Evolutionary conservation across 2,329 filamentous ascomycete genomes (phyloP), one percentile per base, ranked within the genome.

Genomic region (Colletotrichum tropicale): DNA sequence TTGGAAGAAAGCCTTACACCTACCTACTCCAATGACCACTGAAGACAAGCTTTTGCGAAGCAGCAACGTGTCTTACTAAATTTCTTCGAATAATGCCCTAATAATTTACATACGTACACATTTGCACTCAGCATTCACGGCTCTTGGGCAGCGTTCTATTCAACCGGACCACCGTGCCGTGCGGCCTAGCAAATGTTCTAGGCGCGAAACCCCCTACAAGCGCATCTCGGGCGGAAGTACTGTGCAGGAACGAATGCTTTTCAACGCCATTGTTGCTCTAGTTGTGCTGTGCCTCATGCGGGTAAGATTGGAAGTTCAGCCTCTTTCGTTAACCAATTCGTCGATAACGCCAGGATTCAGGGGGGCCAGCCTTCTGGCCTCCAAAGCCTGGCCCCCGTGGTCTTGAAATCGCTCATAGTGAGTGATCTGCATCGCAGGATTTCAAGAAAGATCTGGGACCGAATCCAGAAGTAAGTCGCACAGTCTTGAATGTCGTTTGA

Each of bases 101-200:
- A 10, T 10, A 13, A 12, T 21, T 0, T 2, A 7, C 9, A n/a
- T 4, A n/a, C 1, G 1, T 7, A 48, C 18, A 12, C 3, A 48
- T 48, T 18, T n/a, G 18, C 10, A 48, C 18, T 13, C n/a, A 21
- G 43, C 43, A 48, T n/a, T 48, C 43, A 48, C 0, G n/a, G 6
- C 43, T 48, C 43, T 48, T 3, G 43, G 10, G n/a, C n/a, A 48
- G 18, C 43, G 43, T 48, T 21, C 18, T 21, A 21, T 48, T 0
- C n/a, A 48, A 48, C n/a, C 18, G 43, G 43, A 48, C n/a, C n/a
- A 21, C n/a, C 9, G 43, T 48, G 43, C 43, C 43, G 43, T 48
- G n/a, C n/a, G 18, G 18, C 43, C 26, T 30, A 30, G 56, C 7
- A 48, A 48, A 48, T 48, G 43, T 48, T 48, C 43, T n/a, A 48